Conservation (phyloP, 176 grass and related monocot species). For the Pontederia paniculata region DNA sequence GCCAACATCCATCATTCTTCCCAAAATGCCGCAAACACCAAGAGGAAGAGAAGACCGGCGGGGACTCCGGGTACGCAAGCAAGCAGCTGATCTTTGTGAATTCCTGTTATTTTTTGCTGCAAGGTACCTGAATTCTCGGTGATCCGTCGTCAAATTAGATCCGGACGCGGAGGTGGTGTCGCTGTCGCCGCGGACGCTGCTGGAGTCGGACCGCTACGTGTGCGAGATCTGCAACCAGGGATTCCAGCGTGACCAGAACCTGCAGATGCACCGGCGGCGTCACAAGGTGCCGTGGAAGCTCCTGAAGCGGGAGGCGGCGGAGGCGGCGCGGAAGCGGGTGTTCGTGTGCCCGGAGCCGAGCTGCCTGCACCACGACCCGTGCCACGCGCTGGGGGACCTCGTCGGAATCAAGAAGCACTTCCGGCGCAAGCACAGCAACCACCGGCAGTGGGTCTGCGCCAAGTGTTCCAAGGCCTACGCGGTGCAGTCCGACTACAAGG, state of each 20-base stretch:
- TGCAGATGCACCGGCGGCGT: slow-evolving; percentile 82
- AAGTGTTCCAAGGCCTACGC: slow-evolving; percentile 89
- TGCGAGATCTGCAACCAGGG: slow-evolving; percentile 92
- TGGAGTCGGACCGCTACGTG: slow-evolving; percentile 67
- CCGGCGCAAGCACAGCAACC: slow-evolving; percentile 72
- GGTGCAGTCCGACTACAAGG: slow-evolving; percentile 89
- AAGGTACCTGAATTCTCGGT: not conserved
- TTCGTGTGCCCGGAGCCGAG: slow-evolving; percentile 89
- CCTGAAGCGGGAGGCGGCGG: slow-evolving; percentile 55
- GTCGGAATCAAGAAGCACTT: slow-evolving; percentile 95
- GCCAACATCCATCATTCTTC: not conserved
- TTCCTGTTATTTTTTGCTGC: not conserved
- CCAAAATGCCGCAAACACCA: slow-evolving; percentile 12
- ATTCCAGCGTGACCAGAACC: slow-evolving; percentile 88
- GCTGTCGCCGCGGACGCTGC: slow-evolving; percentile 75
- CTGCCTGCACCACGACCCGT: slow-evolving; percentile 80
- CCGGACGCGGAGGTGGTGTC: slow-evolving; percentile 94
- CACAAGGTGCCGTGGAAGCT: slow-evolving; percentile 92
- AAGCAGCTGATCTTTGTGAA: not conserved
- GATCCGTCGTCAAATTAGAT: slow-evolving; percentile 43
- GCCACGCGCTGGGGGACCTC: slow-evolving; percentile 59
- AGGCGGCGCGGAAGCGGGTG: slow-evolving; percentile 59
- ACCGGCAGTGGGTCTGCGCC: slow-evolving; percentile 66
- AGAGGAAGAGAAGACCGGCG: slow-evolving; percentile 76
- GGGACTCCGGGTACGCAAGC: slow-evolving; percentile 75